Conservation (phyloP, 352 stramenopile genomes). For the Globisporangium carolinianum region DNA sequence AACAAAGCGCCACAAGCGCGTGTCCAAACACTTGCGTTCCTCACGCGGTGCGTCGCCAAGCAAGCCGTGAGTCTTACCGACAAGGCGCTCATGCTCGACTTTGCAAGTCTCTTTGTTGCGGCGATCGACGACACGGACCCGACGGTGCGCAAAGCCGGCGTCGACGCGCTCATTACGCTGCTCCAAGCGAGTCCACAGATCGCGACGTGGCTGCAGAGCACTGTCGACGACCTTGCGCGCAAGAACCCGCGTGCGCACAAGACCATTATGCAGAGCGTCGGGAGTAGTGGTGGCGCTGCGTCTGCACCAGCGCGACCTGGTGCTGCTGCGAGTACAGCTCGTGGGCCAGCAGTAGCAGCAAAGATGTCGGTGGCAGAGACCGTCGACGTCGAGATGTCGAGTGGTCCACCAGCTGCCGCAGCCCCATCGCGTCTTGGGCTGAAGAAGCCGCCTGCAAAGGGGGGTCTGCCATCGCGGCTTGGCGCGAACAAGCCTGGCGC, state of each 20-base stretch:
- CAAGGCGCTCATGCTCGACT: constrained; percentile 52
- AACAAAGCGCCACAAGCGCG: constrained; percentile 79
- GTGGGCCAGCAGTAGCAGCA: constrained; percentile 13
- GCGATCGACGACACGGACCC: constrained; percentile 75
- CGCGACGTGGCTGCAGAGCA: constrained; percentile 39
- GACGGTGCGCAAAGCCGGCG: constrained; percentile 67
- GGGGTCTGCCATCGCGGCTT: constrained; percentile 33
- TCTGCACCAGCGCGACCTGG: constrained; percentile 5
- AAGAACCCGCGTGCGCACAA: constrained; percentile 76
- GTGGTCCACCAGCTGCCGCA: constrained; percentile 14
- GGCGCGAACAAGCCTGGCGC: constrained; percentile 32
- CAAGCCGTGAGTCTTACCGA: constrained; percentile 55
- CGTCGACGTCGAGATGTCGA: constrained; percentile 9
- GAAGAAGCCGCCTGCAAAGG: constrained; percentile 33
- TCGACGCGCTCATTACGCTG: constrained; percentile 56
- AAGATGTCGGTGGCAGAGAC: constrained; percentile 11
- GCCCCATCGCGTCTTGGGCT: constrained; percentile 7
- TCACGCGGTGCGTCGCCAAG: constrained; percentile 67
- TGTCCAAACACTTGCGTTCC: constrained; percentile 66
- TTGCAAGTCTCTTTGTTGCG: constrained; percentile 52
- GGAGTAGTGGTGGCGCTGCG: constrained; percentile 6
- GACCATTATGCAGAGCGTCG: constrained; percentile 47
- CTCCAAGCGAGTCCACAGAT: constrained; percentile 47
- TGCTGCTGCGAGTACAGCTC: constrained; percentile 11
- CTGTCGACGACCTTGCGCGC: constrained; percentile 55